These are phyloP conservation scores for Phylloporus sp. DNA, from an alignment of 768 basidiomycete genomes.

Conservation along the genomic window DNA sequence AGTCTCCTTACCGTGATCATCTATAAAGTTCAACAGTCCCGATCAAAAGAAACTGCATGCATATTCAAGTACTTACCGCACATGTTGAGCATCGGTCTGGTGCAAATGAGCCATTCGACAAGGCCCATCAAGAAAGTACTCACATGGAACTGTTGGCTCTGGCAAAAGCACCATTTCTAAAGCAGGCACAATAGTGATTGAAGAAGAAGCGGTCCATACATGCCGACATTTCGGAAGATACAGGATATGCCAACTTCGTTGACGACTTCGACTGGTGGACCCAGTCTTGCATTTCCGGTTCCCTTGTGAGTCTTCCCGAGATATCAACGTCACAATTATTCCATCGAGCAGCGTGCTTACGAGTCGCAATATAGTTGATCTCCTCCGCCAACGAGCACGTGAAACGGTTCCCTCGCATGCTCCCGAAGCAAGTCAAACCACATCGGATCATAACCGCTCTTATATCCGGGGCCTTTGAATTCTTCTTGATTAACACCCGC, in stretches of 20 bases:
- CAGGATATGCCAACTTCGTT: slow-evolving; percentile 49
- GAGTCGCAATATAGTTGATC: slow-evolving; percentile 88
- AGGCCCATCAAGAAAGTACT: slow-evolving; percentile 21
- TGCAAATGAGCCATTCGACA: slow-evolving; percentile 1
- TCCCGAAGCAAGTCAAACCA: slow-evolving; percentile 90
- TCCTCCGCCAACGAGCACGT: slow-evolving; percentile 89
- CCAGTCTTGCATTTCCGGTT: slow-evolving; percentile 90
- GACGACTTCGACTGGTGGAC: slow-evolving; percentile 52
- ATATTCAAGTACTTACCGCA: slow-evolving; percentile 45
- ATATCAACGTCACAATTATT: neutral
- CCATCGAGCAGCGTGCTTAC: slow-evolving; percentile 35
- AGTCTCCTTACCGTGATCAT: slow-evolving; percentile 66
- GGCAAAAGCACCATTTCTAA: slow-evolving; percentile 86
- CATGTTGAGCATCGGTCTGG: slow-evolving; percentile 87
- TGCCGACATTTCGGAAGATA: slow-evolving; percentile 66
- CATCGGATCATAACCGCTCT: slow-evolving; percentile 80
- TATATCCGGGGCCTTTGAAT: slow-evolving; percentile 76
- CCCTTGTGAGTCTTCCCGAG: slow-evolving; percentile 60
- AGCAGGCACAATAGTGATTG: slow-evolving; percentile 84
- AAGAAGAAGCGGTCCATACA: slow-evolving; percentile 88
- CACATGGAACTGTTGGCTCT: slow-evolving; percentile 88
- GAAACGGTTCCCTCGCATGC: slow-evolving; percentile 78
- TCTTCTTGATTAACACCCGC: slow-evolving; percentile 86
- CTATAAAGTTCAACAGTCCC: slow-evolving; percentile 32
- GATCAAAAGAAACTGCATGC: neutral